These are phyloP conservation scores for Solanum clarkiae DNA, from an alignment of 257 asterid genomes.

Conservation along the genomic window DNA sequence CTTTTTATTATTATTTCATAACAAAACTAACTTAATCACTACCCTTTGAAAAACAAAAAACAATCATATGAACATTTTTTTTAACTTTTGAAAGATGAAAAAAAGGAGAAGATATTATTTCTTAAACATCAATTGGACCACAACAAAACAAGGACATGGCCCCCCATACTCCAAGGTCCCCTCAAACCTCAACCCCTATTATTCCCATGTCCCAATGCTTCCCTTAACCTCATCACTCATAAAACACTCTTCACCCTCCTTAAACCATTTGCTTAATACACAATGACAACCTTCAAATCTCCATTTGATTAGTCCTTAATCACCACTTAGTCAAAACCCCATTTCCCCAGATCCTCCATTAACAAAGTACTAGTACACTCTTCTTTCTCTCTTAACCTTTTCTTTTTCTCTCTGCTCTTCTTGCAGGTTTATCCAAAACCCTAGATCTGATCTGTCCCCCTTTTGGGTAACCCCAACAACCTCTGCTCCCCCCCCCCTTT, in stretches of 20 bases:
- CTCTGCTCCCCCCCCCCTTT: neutral
- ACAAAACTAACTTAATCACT: neutral
- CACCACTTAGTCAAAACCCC: neutral
- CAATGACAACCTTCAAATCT: neutral
- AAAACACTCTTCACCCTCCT: neutral
- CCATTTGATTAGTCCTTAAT: neutral
- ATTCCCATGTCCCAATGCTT: slow-evolving; percentile 48
- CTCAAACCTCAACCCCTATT: neutral
- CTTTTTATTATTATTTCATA: neutral
- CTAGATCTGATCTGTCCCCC: slow-evolving; percentile 93
- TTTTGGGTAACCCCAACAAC: neutral
- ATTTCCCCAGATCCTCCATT: neutral
- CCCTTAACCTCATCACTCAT: slow-evolving; percentile 35
- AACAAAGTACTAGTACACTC: neutral
- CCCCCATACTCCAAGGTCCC: slow-evolving; percentile 3
- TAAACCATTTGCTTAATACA: neutral
- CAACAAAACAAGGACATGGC: slow-evolving; percentile 17
- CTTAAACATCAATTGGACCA: slow-evolving; percentile 58
- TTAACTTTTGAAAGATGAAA: neutral
- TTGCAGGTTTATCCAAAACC: slow-evolving; percentile 60
- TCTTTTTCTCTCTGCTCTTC: slow-evolving; percentile 6
- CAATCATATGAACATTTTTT: neutral
- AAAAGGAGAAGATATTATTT: slow-evolving; percentile 1
- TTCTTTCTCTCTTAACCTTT: neutral
- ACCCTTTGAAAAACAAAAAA: neutral